Percentiles rank a stretch among this genome's conserved stretches.
These are phyloP conservation scores for Eucommia ulmoides DNA, from an alignment of 257 asterid genomes.

Conservation along the genomic window DNA sequence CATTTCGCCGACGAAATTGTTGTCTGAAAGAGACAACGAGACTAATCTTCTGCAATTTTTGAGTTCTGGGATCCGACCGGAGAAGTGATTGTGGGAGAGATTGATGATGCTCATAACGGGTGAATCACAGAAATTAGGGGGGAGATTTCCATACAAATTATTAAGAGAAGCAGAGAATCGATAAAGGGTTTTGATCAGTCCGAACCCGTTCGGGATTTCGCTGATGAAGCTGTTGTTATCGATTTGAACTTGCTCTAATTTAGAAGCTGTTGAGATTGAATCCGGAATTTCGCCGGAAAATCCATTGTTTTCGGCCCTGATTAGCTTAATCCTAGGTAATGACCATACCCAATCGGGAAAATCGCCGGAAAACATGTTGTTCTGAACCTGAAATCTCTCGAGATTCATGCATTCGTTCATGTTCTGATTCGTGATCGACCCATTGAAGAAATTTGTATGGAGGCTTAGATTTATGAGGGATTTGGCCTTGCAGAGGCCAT, in stretches of 20 bases:
- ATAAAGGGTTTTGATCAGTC: conserved; percentile 45
- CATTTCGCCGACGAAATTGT: conserved; percentile 42
- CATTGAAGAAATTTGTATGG: conserved; percentile 54
- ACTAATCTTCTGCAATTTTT: conserved; percentile 55
- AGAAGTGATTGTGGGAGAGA: neutral
- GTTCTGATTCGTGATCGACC: conserved; percentile 35
- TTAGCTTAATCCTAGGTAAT: conserved; percentile 53
- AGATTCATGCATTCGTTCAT: conserved; percentile 41
- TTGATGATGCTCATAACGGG: conserved; percentile 26
- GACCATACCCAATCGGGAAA: conserved; percentile 70
- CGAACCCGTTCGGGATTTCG: conserved; percentile 51
- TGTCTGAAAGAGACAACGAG: conserved; percentile 21
- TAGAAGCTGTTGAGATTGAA: conserved; percentile 55
- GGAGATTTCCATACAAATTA: conserved; percentile 58
- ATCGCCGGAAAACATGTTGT: conserved; percentile 49
- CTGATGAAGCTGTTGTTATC: conserved; percentile 62
- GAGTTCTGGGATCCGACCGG: conserved; percentile 9
- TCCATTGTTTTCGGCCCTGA: conserved; percentile 71
- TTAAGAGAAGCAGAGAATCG: conserved; percentile 70
- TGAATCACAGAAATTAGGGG: conserved; percentile 79
- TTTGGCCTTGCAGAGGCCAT: conserved; percentile 43
- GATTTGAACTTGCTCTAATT: conserved; percentile 81
- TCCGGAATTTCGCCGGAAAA: conserved; percentile 73
- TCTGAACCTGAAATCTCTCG: conserved; percentile 79
- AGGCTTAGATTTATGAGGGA: conserved; percentile 43